A percentile compares a stretch with the other conserved stretches of the same genome.
These are phyloP conservation scores for Serendipita vermifera DNA, from an alignment of 768 basidiomycete species.

Conservation along the genomic window DNA sequence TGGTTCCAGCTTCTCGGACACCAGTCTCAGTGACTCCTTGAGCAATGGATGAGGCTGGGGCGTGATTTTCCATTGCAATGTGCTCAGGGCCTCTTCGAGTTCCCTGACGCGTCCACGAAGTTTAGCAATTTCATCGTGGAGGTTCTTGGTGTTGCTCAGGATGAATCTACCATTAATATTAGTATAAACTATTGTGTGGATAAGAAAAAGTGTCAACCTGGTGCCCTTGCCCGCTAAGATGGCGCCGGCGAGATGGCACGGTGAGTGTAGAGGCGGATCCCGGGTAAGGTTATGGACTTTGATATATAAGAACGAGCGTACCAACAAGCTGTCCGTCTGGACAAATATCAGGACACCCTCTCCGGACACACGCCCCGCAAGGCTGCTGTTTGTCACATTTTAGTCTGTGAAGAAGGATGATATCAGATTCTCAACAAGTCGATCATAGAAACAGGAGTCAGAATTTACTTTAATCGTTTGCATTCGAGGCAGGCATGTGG, in stretches of 20 bases:
- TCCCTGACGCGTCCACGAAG: not conserved
- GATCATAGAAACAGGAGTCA: too few relatives aligned
- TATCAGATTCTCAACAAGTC: too few relatives aligned
- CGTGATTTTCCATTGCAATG: not conserved
- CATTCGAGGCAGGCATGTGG: not conserved
- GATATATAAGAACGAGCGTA: too few relatives aligned
- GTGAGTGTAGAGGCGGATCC: too few relatives aligned
- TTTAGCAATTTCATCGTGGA: not conserved
- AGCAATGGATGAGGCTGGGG: conserved; percentile 4
- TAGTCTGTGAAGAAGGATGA: not conserved
- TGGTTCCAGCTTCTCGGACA: not conserved
- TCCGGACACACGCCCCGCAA: not conserved
- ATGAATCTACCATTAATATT: not conserved
- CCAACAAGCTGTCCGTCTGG: conserved; percentile 8
- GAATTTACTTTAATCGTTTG: conserved; percentile 1
- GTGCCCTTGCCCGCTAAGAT: conserved; percentile 7
- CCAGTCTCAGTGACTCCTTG: not conserved
- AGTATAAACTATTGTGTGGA: too few relatives aligned
- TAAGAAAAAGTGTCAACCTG: too few relatives aligned
- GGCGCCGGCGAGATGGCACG: too few relatives aligned
- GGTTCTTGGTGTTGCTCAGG: conserved; percentile 3
- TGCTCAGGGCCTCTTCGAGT: not conserved
- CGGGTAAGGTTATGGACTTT: too few relatives aligned
- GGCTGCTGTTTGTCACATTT: conserved; percentile 9
- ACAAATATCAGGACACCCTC: conserved; percentile 5